Percentiles rank a stretch among this genome's conserved stretches.
These are phyloP conservation scores for Pythium sp. DNA, from an alignment of 352 stramenopile species.

Conservation along the genomic window DNA sequence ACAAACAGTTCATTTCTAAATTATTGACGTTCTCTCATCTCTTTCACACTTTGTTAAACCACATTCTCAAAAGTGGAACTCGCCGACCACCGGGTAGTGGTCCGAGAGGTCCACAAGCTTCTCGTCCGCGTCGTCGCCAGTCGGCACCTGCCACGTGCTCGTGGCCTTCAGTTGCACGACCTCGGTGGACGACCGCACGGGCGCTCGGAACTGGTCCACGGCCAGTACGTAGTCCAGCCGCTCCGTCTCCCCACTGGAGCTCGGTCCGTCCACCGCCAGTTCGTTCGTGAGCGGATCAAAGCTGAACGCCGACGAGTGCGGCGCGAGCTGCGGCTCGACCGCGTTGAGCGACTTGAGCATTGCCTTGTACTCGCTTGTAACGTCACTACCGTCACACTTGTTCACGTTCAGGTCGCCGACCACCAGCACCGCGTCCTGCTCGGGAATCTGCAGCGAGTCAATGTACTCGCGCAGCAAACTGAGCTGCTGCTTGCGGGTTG, in stretches of 20 bases:
- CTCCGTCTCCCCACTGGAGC: conserved; percentile 52
- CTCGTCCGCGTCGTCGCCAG: conserved; percentile 18
- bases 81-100: conserved; percentile 59
- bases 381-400: conserved; percentile 17
- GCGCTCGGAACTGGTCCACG: conserved; percentile 31
- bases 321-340: conserved; percentile 27
- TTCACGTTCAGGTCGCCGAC: conserved; percentile 69
- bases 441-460: conserved; percentile 40
- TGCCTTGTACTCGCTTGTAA: conserved; percentile 31
- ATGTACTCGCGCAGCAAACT: conserved; percentile 44
- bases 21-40: not conserved
- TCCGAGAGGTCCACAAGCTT: conserved; percentile 61
- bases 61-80: conserved; percentile 46
- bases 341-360: conserved; percentile 51
- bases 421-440: conserved; percentile 47
- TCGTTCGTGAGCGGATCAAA: conserved; percentile 64
- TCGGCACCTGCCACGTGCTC: conserved; percentile 27
- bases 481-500: conserved; percentile 42
- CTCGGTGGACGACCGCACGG: conserved; percentile 23
- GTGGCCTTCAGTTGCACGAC: conserved; percentile 61
- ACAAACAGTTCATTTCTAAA: not conserved
- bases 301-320: conserved; percentile 41
- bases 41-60: not conserved
- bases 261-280: conserved; percentile 54
- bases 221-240: conserved; percentile 66